Base-by-base conservation (phyloP, 495 filamentous ascomycete genomes). In the Trichoderma gamsii region DNA sequence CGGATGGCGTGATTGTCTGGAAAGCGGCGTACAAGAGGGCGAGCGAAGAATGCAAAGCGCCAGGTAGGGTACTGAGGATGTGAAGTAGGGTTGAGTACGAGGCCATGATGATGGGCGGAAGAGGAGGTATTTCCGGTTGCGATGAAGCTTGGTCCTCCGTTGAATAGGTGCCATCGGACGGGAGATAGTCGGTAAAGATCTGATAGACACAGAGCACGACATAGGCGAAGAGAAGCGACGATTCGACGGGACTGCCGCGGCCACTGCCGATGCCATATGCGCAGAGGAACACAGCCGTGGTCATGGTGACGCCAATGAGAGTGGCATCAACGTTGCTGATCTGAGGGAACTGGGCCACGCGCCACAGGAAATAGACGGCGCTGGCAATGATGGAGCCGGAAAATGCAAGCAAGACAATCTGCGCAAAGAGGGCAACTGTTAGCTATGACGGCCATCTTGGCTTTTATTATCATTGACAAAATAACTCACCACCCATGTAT, bases 101-200 rank as follows among this genome's bases (percentile, higher is more conserved):
- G n/a, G 93, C 94, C 95, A 99, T 97, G 75, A 99, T 90, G 64
- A 97, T 93, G 0, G 95, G 95, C 2, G 95, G 95, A 8, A 99
- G 84, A 6, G 95, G 95, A 4, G 95, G 95, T 66, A 99, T 95
- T 41, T 96, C 93, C 15, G 88, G 85, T 66, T 92, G 89, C 44
- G 78, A 70, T 7, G 77, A 75, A 8, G 81, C 75, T 51, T 80
- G 77, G 44, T 77, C 76, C 41, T 79, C 74, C 13, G 84, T 80
- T 11, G 85, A 83, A 23, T 86, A 85, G 41, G 84, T 77, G 1
- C 84, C 83, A 56, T 83, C 80, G 4, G 90, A 92, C 11, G 93
- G 93, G 71, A 92, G 85, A 78, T 97, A 99, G 75, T 99, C 95
- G 56, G 95, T 99, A 79, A 99, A 99, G 73, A 97, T 97, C 77